phyloP scores from a whole-genome alignment of 2,329 filamentous ascomycete genomes.

The Coniosporium tulheliwenetii region DNA sequence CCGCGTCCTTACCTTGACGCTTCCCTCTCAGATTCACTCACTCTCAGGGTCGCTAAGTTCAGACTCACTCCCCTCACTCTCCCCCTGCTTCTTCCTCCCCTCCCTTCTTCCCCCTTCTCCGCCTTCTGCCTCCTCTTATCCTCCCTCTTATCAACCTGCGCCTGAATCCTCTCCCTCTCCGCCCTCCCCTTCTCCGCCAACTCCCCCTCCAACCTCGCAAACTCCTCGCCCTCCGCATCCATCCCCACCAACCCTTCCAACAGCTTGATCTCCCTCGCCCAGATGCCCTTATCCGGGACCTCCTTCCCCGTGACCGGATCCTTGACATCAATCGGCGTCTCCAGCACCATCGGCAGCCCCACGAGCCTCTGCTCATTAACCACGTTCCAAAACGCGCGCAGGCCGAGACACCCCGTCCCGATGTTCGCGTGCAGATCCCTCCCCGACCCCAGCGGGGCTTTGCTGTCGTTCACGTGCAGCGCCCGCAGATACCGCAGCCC shows the following conservation, averaged over 20 bases:
- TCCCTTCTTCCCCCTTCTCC: conserved; percentile 28
- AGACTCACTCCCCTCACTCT: conserved; percentile 19
- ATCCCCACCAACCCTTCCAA: conserved; percentile 78
- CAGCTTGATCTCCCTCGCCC: conserved; percentile 90
- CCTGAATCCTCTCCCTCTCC: conserved; percentile 62
- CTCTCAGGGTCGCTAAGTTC: not conserved
- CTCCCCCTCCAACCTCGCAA: conserved; percentile 46
- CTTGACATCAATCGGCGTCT: conserved; percentile 78
- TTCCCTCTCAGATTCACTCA: too few relatives aligned
- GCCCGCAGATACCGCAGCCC: conserved; percentile 69
- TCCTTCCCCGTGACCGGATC: conserved; percentile 34
- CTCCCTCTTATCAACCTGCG: conserved; percentile 62
- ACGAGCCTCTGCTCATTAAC: conserved; percentile 70
- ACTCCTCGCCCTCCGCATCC: conserved; percentile 61
- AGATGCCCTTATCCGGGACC: conserved; percentile 65
- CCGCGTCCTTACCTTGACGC: too few relatives aligned
- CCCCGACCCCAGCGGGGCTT: conserved; percentile 67
- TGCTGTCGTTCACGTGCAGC: conserved; percentile 89
- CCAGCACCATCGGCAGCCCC: conserved; percentile 76
- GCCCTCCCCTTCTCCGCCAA: conserved; percentile 51
- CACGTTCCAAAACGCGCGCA: conserved; percentile 79
- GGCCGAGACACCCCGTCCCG: conserved; percentile 80
- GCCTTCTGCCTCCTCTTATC: conserved; percentile 38
- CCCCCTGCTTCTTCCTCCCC: conserved; percentile 19
- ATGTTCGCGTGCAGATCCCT: conserved; percentile 93